Base-by-base conservation (phyloP, 306 rosid genomes). In the Prunus mira region DNA sequence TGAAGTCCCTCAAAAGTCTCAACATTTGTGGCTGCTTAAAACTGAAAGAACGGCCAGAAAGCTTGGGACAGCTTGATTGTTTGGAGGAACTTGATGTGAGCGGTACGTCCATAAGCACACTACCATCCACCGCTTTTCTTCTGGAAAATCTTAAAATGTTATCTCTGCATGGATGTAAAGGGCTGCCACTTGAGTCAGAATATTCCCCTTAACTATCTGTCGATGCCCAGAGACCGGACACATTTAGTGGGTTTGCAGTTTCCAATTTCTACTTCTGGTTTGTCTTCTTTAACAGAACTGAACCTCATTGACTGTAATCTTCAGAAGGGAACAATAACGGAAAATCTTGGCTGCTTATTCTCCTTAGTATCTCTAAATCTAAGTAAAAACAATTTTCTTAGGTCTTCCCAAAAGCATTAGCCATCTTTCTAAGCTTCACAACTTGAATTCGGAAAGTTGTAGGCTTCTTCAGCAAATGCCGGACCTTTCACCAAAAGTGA, bases 391-490 rank as follows among this genome's bases (percentile, higher is more conserved):
- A 74, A 14, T 1, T 80, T 80, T 70, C 47, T 30, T 8, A 13
- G n/a, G 14, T 17, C 64, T 80, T 46, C 83, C 79, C 13, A 12
- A 22, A 1, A 74, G 76, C 65, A 24, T 80, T 9, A 22, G 28
- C 1, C 27, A 47, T 46, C 83, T 80, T 51, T 65, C 73, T 3
- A 80, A 58, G 50, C 60, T 80, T 18, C 24, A 8, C 5, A 8
- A 2, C 13, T 4, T 74, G 14, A 49, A 19, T 2, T 30, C 68
- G 50, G 66, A 9, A 15, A 5, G 20, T 10, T 80, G 83, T 51
- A 60, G 7, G 24, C 74, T 47, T 47, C 79, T 80, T 32, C 2
- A 15, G n/a, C 17, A 27, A 12, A 67, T 80, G 65, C 83, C 83
- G 2, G 14, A 80, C 4, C 60, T 74, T 4, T 74, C 83, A 1